Evolutionary conservation across 805 yeast genomes (phyloP).

Genomic region (Saturnispora sekii): DNA sequence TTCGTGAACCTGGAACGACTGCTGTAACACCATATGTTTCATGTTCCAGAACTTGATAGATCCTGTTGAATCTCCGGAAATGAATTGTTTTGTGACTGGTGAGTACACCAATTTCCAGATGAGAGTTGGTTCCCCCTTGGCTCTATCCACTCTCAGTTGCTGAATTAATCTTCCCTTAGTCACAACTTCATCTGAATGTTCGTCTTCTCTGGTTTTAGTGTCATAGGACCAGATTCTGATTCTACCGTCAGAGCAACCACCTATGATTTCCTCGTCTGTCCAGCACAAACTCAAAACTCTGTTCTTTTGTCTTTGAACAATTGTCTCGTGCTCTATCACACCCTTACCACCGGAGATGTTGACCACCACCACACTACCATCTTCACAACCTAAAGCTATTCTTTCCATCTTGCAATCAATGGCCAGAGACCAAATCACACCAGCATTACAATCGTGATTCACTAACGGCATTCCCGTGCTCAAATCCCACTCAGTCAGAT

Average conservation of each 20-base stretch:
- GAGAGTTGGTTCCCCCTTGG: slow-evolving; percentile 74
- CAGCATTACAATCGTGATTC: slow-evolving; percentile 85
- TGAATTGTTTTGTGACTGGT: slow-evolving; percentile 58
- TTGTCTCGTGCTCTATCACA: slow-evolving; percentile 59
- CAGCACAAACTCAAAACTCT: slow-evolving; percentile 74
- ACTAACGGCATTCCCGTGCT: slow-evolving; percentile 58
- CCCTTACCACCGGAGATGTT: slow-evolving; percentile 88
- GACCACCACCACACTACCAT: slow-evolving; percentile 77
- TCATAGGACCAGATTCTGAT: slow-evolving; percentile 68
- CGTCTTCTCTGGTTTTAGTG: slow-evolving; percentile 19
- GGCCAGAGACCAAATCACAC: slow-evolving; percentile 85
- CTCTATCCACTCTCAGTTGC: slow-evolving; percentile 87
- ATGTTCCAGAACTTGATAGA: slow-evolving; percentile 89
- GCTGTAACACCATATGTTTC: slow-evolving; percentile 62
- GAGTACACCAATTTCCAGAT: slow-evolving; percentile 79
- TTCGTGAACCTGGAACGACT: slow-evolving; percentile 75
- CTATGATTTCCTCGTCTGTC: slow-evolving; percentile 57
- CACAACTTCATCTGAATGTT: background rate
- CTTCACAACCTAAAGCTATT: slow-evolving; percentile 90
- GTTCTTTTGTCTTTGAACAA: slow-evolving; percentile 75
- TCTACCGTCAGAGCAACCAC: slow-evolving; percentile 95
- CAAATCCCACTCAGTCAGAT: slow-evolving; percentile 87
- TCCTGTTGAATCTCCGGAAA: slow-evolving; percentile 97
- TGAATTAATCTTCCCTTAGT: slow-evolving; percentile 58
- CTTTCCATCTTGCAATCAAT: slow-evolving; percentile 50